These are phyloP conservation scores for Colletotrichum lindemuthianum DNA, from an alignment of 2,329 filamentous ascomycete species.

Conservation along the genomic window DNA sequence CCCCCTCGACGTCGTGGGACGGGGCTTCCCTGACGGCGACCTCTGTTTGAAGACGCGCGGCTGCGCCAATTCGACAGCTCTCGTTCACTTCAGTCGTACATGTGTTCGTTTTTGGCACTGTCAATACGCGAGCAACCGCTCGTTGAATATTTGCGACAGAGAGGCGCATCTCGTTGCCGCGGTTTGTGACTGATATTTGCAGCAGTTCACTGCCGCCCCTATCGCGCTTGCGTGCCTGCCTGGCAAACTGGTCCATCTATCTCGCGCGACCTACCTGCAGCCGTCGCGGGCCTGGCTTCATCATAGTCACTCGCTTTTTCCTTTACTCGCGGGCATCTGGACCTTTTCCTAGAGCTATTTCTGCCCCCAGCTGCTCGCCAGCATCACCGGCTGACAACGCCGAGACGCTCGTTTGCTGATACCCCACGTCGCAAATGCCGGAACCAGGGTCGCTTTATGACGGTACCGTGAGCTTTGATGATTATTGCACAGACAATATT, in stretches of 20 bases:
- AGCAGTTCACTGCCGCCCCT: constrained; percentile 8
- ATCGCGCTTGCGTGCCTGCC: constrained; percentile 21
- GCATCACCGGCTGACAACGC: constrained; percentile 5
- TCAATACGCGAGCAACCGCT: no score
- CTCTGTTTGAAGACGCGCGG: constrained; percentile 34
- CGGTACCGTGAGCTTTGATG: constrained; percentile 12
- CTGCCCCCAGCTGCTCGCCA: constrained; percentile 1
- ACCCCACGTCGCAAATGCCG: constrained; percentile 34
- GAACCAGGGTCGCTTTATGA: constrained; percentile 5
- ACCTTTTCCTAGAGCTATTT: constrained; percentile 21
- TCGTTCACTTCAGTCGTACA: constrained; percentile 7
- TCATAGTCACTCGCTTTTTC: constrained; percentile 17
- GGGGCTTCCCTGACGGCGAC: constrained; percentile 25
- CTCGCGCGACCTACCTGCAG: neutral
- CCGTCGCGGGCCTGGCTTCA: constrained; percentile 17
- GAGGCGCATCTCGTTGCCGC: constrained; percentile 7
- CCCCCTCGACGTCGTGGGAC: constrained; percentile 27
- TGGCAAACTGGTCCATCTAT: neutral
- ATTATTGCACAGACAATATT: neutral
- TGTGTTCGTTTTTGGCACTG: neutral
- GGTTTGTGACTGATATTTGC: constrained; percentile 18
- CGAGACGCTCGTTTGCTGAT: constrained; percentile 26
- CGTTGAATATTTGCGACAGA: neutral
- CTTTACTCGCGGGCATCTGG: neutral
- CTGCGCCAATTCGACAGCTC: constrained; percentile 26